Base-by-base conservation (phyloP, 2,329 filamentous ascomycete genomes). In the Escovopsis sp. region DNA sequence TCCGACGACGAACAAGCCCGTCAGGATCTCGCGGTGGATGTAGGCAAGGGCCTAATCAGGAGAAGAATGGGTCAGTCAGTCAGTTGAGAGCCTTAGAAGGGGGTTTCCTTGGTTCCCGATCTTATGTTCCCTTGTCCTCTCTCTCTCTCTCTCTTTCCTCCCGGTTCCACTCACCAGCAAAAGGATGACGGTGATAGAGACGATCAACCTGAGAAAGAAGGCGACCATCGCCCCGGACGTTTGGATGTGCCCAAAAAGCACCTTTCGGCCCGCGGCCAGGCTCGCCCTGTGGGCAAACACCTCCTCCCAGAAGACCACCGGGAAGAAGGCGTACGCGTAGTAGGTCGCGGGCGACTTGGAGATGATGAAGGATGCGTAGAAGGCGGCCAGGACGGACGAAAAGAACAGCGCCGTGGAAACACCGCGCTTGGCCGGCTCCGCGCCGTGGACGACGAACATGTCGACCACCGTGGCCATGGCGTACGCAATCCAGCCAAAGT, bases 261-360 rank as follows among this genome's bases (percentile, higher is more conserved):
- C 66, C 42, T 67, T 68, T 35, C 70, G 66, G 3, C 86, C 87
- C 41, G 76, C 68, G 5, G 60, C 49, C 11, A 94, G 56, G 29
- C 82, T 82, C 31, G 68, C 65, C 37, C 86, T 71, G 19, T 81
- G 74, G 3, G 83, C 82, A 55, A 79, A 88, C 0, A 94, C 83
- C 50, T 94, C 87, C 56, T 94, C 88, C 90, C 90, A 98, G 61
- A 98, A 96, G 38, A 84, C 71, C 3, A 94, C 76, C 0, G 90
- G 90, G 55, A 98, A 98, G 47, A 92, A 72, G 1, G 79, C 82
- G 53, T 98, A 98, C 2, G 75, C 72, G 50, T 96, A 98, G 55
- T 98, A 98, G 3, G 82, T 79, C 38, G 66, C 53, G 0, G 88
- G 80, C 2, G 87, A 94, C 31, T 75, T 71, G 31, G 92, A 88